Base-by-base conservation (phyloP, 2,329 filamentous ascomycete genomes). In the Sclerotinia minor region DNA sequence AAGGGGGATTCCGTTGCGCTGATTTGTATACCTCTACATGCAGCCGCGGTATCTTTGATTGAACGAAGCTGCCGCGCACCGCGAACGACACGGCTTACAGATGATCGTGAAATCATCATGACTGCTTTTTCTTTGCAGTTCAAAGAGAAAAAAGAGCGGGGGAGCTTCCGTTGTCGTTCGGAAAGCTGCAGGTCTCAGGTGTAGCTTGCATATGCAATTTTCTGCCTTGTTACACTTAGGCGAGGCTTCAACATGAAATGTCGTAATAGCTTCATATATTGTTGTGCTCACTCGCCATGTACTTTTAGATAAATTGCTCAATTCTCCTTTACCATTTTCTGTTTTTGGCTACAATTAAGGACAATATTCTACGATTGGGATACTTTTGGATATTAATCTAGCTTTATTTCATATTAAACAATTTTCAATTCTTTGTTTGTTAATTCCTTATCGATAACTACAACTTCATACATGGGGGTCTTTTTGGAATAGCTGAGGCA, bases 1-100 rank as follows among this genome's bases (percentile, higher is more conserved):
- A 81, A 77, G 65, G 85, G 81, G 60, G 83, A 81, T 70, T 87
- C 84, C 67, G 85, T 81, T 64, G 87, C 81, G 77, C 84, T 87
- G 80, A 90, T 87, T 75, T 88, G 87, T 59, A 90, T 86, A 64
- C 80, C 77, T 76, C 87, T 81, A 78, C 85, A 87, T 69, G 71
- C 74, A 54, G 67, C 57, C 35, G 63, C 26, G 17, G 61, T 69
- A 61, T 50, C 58, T 57, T 64, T 65, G 52, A 70, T 64, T 47
- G 65, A 47, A 44, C 55, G 73, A 67, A 75, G 69, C 69, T 73
- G 73, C 53, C 72, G 72, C 69, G 74, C 69, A 65, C 70, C 68
- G 69, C 73, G 71, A 71, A 64, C 61, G 72, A 70, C 69, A 66
- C 68, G 72, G 32, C 54, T 70, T 68, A 74, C 70, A 67, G 69